Evolutionary conservation across 768 basidiomycete species (phyloP).

Genomic region (Collybia sordida): DNA sequence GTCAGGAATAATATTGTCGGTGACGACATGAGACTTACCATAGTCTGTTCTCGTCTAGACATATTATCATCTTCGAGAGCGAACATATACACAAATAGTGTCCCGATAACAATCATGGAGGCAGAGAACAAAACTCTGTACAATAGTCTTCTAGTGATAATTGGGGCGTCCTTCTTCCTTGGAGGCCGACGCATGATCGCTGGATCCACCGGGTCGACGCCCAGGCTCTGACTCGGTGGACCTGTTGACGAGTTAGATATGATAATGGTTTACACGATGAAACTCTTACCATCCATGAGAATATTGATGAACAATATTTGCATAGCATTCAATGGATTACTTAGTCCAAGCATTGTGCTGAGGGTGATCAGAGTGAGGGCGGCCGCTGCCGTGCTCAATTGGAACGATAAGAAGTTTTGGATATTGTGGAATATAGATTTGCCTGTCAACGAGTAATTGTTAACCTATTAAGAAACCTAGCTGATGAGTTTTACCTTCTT

Average conservation of each 20-base stretch:
- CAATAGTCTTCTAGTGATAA: constrained; percentile 74
- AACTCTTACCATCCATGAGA: constrained; percentile 84
- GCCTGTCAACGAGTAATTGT: constrained; percentile 38
- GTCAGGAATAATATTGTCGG: not conserved
- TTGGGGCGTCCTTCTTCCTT: constrained; percentile 87
- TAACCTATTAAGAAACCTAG: not conserved
- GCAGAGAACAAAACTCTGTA: constrained; percentile 91
- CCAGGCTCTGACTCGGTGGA: constrained; percentile 92
- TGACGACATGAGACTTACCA: constrained; percentile 55
- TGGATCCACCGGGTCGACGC: constrained; percentile 94
- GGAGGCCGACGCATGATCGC: constrained; percentile 92
- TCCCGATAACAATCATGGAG: constrained; percentile 86
- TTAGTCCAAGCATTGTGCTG: constrained; percentile 85
- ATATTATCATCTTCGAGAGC: constrained; percentile 83
- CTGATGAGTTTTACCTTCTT: constrained; percentile 63
- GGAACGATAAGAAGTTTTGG: constrained; percentile 96
- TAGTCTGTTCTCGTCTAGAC: constrained; percentile 89
- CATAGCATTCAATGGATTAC: constrained; percentile 96
- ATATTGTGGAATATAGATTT: constrained; percentile 99
- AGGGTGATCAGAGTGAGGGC: constrained; percentile 94
- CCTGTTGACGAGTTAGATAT: constrained; percentile 42
- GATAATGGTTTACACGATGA: not conserved
- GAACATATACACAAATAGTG: constrained; percentile 82
- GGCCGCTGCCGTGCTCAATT: constrained; percentile 96
- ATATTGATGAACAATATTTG: constrained; percentile 99